Percentiles rank a stretch among this genome's conserved stretches.
These are phyloP conservation scores for Gossypium davidsonii DNA, from an alignment of 441 rosid genomes.

Conservation along the genomic window DNA sequence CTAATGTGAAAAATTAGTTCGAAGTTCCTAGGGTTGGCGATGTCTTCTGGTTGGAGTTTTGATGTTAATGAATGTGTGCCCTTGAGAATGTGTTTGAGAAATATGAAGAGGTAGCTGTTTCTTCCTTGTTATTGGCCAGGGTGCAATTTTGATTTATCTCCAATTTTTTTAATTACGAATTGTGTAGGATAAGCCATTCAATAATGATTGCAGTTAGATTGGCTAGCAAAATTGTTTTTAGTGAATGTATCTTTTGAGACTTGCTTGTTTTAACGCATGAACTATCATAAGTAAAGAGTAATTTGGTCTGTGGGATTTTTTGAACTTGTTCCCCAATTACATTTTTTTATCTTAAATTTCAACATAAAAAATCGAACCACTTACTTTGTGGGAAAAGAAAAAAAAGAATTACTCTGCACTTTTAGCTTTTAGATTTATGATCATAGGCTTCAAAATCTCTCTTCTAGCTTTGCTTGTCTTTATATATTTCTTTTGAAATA, in stretches of 20 bases:
- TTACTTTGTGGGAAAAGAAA: background rate
- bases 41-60: background rate
- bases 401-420: background rate
- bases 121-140: background rate
- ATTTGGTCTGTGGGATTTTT: background rate
- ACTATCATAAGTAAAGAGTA: background rate
- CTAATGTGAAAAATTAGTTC: background rate
- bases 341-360: background rate
- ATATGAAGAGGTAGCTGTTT: constrained; percentile 8
- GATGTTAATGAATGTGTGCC: constrained; percentile 1
- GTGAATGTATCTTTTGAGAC: background rate
- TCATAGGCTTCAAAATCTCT: background rate
- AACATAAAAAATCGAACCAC: background rate
- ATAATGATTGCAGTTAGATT: background rate
- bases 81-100: background rate
- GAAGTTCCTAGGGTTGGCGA: constrained; percentile 6
- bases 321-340: background rate
- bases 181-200: background rate
- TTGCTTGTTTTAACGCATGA: background rate
- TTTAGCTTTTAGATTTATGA: background rate
- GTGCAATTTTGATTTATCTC: background rate
- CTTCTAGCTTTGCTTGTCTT: constrained; percentile 1
- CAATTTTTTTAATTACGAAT: background rate
- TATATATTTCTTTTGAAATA: background rate
- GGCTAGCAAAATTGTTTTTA: background rate